Evolutionary conservation across 2,329 filamentous ascomycete species (phyloP).

Genomic region (Pseudogymnoascus sp.): DNA sequence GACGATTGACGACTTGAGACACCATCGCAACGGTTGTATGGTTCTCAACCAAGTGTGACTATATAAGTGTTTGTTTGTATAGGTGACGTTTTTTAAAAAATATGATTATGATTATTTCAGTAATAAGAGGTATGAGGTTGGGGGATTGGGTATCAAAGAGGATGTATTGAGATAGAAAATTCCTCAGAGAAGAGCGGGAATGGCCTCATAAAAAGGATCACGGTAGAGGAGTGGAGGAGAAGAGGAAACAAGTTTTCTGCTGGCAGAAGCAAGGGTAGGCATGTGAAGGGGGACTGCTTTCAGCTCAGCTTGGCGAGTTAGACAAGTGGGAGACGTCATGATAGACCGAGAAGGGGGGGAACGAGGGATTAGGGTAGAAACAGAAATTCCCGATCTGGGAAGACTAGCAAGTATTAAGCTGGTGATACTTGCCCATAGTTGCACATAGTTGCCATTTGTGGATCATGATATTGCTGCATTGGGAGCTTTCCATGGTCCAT

Average conservation of each 20-base stretch:
- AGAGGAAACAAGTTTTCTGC: neutral
- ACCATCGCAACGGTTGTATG: neutral
- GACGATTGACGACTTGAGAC: constrained; percentile 22
- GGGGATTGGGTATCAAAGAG: constrained; percentile 6
- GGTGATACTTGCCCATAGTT: neutral
- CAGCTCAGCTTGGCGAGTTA: neutral
- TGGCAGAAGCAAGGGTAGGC: neutral
- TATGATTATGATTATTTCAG: neutral
- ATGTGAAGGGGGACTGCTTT: neutral
- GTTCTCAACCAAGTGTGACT: neutral
- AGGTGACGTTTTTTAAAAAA: neutral
- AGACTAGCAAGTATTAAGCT: neutral
- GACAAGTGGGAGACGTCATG: neutral
- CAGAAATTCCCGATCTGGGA: neutral
- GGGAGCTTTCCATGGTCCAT: neutral
- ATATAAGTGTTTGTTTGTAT: constrained; percentile 2
- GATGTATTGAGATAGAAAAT: neutral
- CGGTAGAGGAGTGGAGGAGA: neutral
- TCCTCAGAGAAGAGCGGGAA: neutral
- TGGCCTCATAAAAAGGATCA: constrained; percentile 3
- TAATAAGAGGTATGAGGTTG: neutral
- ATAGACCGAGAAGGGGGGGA: neutral
- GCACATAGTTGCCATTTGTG: neutral
- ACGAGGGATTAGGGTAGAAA: neutral
- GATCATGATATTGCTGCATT: neutral